These are phyloP conservation scores for Coemansia guatemalensis DNA, from an alignment of 192 early-diverging fungal genomes.

Conservation along the genomic window DNA sequence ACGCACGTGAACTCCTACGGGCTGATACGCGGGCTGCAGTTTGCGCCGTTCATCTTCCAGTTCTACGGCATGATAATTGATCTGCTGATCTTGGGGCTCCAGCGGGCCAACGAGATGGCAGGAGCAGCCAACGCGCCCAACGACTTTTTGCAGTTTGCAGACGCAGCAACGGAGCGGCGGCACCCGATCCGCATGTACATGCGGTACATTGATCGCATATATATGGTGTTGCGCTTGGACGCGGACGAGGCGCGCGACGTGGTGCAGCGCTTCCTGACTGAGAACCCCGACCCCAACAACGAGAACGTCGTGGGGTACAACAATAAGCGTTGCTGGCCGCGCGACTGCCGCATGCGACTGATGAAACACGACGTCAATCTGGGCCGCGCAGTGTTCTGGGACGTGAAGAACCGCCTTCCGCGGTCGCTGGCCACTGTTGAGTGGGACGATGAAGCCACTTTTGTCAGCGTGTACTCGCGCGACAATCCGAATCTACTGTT, in stretches of 20 bases:
- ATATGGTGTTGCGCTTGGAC: conserved; percentile 93
- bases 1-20: conserved; percentile 98
- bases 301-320: conserved; percentile 98
- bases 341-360: conserved; percentile 97
- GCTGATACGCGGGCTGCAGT: conserved; percentile 96
- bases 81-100: conserved; percentile 89
- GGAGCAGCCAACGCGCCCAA: conserved; percentile 90
- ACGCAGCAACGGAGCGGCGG: conserved; percentile 86
- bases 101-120: conserved; percentile 95
- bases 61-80: conserved; percentile 98
- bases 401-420: conserved; percentile 97
- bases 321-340: conserved; percentile 98
- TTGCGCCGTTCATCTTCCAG: conserved; percentile 97
- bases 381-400: conserved; percentile 98
- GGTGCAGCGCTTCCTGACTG: conserved; percentile 94
- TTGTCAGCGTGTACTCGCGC: conserved; percentile 93
- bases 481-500: conserved; percentile 99
- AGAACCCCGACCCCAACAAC: conserved; percentile 98
- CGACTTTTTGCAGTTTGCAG: conserved; percentile 96
- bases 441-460: conserved; percentile 87
- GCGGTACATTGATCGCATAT: conserved; percentile 90
- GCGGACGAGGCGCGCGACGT: conserved; percentile 86
- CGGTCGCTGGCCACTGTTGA: conserved; percentile 96
- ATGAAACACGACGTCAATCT: conserved; percentile 99
- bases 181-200: conserved; percentile 97